Conservation (phyloP, 768 basidiomycete genomes). For the Russula brevipes region DNA sequence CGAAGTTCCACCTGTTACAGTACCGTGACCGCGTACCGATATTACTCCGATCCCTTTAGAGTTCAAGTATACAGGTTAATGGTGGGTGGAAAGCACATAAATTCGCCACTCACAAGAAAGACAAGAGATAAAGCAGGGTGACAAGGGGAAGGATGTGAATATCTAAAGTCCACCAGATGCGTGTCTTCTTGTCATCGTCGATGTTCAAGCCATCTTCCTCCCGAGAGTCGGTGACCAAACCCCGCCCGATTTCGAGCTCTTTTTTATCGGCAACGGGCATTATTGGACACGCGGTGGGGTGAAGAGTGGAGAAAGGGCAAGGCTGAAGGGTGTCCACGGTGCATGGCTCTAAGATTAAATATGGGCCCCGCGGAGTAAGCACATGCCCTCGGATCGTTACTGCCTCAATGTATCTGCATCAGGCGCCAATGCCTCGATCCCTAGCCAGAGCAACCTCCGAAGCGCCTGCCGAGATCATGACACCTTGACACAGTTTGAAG, state of each 20-base stretch:
- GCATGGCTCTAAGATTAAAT: no score
- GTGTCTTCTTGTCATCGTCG: neutral
- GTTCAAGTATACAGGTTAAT: neutral
- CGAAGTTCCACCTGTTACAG: neutral
- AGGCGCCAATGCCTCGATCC: no score
- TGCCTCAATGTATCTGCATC: no score
- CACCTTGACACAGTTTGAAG: no score
- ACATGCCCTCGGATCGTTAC: no score
- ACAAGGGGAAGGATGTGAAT: conserved; percentile 14
- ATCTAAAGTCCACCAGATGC: conserved; percentile 22
- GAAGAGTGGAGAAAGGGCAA: neutral
- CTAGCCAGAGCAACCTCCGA: no score
- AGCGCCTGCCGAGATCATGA: no score
- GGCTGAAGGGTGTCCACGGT: no score
- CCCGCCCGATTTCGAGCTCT: neutral
- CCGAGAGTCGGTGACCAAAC: neutral
- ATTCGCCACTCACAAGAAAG: conserved; percentile 21
- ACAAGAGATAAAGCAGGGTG: conserved; percentile 23
- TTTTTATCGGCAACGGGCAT: neutral
- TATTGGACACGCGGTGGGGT: neutral
- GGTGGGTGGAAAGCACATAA: neutral
- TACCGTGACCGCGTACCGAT: conserved; percentile 13
- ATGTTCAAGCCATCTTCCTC: neutral
- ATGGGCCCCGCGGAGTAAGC: no score
- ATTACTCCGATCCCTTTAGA: conserved; percentile 24